phyloP scores from a whole-genome alignment of 345 rosid species.

The Pugionium dolabratum region DNA sequence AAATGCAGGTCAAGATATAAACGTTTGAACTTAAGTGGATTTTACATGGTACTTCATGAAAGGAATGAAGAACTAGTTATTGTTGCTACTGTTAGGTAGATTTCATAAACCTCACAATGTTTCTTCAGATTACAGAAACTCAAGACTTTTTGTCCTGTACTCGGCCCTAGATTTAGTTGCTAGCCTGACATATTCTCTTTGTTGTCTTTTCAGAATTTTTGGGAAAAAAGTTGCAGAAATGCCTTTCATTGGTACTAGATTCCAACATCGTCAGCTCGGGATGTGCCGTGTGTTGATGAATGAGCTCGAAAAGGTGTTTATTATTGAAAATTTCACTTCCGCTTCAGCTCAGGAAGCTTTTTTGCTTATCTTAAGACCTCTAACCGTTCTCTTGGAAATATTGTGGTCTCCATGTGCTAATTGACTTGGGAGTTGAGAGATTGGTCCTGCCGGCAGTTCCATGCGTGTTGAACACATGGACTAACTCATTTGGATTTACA shows the following conservation, averaged over 20 bases:
- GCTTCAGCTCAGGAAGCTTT: slow-evolving; percentile 15
- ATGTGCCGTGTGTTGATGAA: slow-evolving; percentile 60
- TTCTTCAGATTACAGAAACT: slow-evolving; percentile 10
- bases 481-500: slow-evolving; percentile 71
- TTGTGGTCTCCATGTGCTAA: slow-evolving; percentile 49
- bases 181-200: slow-evolving; percentile 35
- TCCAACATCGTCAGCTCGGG: slow-evolving; percentile 53
- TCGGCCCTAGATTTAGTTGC: slow-evolving; percentile 3
- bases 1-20: slow-evolving; percentile 60
- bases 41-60: slow-evolving; percentile 75
- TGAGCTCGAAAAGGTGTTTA: slow-evolving; percentile 59
- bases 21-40: slow-evolving; percentile 74
- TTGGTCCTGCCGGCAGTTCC: slow-evolving; percentile 81
- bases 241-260: slow-evolving; percentile 64
- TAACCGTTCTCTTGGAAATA: slow-evolving; percentile 6
- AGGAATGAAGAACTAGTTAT: slow-evolving; percentile 63
- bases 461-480: slow-evolving; percentile 64
- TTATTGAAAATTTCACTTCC: slow-evolving; percentile 17
- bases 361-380: slow-evolving; percentile 17
- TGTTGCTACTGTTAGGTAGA: slow-evolving; percentile 71
- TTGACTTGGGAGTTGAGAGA: slow-evolving; percentile 65
- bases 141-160: slow-evolving; percentile 9
- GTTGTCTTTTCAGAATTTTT: slow-evolving; percentile 48
- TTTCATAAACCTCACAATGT: slow-evolving; percentile 24
- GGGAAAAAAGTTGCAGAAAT: slow-evolving; percentile 68